These are phyloP conservation scores for Coix lacrymajobi DNA, from an alignment of 176 grass and related monocot species.

Conservation along the genomic window DNA sequence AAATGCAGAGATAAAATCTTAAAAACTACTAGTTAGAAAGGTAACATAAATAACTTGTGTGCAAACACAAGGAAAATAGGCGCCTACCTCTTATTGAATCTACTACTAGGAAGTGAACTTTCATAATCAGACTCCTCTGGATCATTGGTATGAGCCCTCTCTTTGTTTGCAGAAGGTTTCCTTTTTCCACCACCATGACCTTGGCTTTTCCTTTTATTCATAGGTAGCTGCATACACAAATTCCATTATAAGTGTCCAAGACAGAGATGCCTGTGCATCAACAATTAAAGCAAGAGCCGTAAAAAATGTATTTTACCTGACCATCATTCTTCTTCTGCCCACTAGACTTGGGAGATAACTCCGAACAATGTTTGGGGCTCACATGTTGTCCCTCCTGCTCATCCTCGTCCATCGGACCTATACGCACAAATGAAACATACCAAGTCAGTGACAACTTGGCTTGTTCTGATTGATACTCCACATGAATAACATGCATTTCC, in stretches of 20 bases:
- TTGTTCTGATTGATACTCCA: neutral
- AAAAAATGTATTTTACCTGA: neutral
- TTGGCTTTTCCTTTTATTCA: neutral
- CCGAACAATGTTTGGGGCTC: neutral
- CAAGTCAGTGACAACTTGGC: neutral
- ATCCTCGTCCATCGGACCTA: neutral
- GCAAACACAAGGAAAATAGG: neutral
- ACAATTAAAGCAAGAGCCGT: neutral
- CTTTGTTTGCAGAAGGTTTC: neutral
- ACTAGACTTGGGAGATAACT: neutral
- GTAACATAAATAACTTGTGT: neutral
- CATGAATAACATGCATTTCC: neutral
- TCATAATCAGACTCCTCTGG: neutral
- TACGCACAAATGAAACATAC: neutral
- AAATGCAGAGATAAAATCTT: neutral
- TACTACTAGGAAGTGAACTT: neutral
- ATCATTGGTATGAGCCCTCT: conserved; percentile 14
- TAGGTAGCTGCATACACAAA: conserved; percentile 30
- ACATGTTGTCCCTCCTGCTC: neutral
- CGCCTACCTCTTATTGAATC: conserved; percentile 14
- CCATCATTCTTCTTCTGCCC: conserved; percentile 8
- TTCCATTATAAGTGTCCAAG: neutral
- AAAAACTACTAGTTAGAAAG: neutral
- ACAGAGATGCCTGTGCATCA: neutral
- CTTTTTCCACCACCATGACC: neutral